Base-by-base conservation (phyloP, 371 early-diverging fungal genomes). In the Lichtheimia corymbifera region DNA sequence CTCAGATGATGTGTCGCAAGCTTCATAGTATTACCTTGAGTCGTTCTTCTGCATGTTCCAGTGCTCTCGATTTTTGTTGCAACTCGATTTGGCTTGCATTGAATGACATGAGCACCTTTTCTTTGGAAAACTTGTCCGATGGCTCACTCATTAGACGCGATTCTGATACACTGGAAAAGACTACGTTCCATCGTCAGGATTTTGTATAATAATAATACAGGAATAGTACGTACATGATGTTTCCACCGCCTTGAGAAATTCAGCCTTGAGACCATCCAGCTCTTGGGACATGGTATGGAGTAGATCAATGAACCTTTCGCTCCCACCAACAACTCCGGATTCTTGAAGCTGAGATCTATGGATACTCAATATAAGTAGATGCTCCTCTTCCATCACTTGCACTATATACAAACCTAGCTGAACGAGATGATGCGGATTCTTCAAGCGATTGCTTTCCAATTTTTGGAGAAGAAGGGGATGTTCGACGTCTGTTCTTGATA, bases 181-280 rank as follows among this genome's bases (percentile, higher is more conserved):
- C 55, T 54, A 53, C 15, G 28, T 13, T 5, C 5, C 25, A 27
- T 5, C 5, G 52, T 35, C 18, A 59, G 52, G 4, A 1, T 6
- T 2, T 22, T 12, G 27, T n/a, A 4, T 12, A 5, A 17, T 7
- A 20, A 51, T 52, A n/a, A 24, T 22, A 22, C 22, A 22, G 4
- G 53, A 5, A 14, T n/a, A 52, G 1, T 28, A 64, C 35, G 4
- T 62, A 71, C 73, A 82, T 44, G 68, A 75, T 53, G 75, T 72
- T 28, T 72, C 72, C 15, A 91, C 25, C 5, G 83, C 69, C 27
- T 73, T 61, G 18, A 89, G 77, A 52, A 90, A 91, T 13, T 92
- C 88, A 2, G 67, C 44, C 3, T 70, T 55, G 65, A 88, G 75
- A 0, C 73, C 68, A 49, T 91, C 87, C 55, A 92, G 62, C 56